phyloP scores from a whole-genome alignment of 2,329 filamentous ascomycete species.

The Xylaria sp. region DNA sequence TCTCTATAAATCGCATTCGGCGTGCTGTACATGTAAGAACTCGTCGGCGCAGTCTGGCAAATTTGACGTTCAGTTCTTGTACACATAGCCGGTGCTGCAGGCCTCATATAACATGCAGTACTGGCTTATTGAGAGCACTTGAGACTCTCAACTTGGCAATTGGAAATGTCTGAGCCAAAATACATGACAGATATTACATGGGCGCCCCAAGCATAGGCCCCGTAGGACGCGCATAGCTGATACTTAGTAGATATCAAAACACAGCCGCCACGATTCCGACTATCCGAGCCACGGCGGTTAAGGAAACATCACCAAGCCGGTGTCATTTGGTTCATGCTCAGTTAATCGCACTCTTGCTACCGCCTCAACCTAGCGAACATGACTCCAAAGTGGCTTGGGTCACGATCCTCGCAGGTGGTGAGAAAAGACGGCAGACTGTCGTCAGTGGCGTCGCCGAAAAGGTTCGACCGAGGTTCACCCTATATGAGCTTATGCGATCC shows the following conservation, averaged over 20 bases:
- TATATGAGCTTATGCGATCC: constrained; percentile 14
- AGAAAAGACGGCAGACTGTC: constrained; percentile 5
- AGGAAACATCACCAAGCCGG: constrained; percentile 5
- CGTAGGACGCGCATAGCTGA: background rate
- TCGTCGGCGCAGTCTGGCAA: constrained; percentile 4
- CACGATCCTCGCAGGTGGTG: background rate
- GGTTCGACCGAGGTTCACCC: constrained; percentile 17
- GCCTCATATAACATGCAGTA: background rate
- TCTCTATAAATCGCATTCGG: background rate
- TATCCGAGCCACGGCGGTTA: background rate
- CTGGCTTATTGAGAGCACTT: background rate
- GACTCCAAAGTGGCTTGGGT: constrained; percentile 11
- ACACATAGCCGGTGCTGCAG: background rate
- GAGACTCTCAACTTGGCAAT: background rate
- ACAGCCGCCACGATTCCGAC: background rate
- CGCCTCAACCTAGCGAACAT: background rate
- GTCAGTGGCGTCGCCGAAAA: constrained; percentile 10
- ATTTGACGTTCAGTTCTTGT: background rate
- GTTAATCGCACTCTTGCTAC: background rate
- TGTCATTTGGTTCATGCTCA: background rate
- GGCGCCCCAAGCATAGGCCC: background rate
- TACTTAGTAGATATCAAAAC: background rate
- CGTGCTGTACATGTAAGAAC: background rate
- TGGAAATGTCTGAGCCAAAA: background rate
- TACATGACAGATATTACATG: background rate